Evolutionary conservation across 352 stramenopile species (phyloP).

Genomic region (Phytophthora ramorum): DNA sequence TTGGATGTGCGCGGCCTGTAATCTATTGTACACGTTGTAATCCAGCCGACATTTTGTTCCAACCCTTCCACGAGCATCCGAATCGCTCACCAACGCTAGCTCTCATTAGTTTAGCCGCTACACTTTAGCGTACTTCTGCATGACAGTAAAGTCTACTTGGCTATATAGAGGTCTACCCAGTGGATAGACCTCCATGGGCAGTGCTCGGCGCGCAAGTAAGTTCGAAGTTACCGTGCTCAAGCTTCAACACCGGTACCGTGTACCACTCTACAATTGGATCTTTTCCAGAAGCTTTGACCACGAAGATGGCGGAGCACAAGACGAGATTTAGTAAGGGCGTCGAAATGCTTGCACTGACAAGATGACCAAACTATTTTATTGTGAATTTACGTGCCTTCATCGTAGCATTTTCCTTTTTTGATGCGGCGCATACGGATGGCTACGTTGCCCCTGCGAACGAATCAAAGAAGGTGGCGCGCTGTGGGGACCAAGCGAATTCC

Average conservation of each 20-base stretch:
- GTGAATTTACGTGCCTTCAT: not conserved
- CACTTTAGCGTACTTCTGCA: too few species aligned
- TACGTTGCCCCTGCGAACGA: conserved; percentile 21
- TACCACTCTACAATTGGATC: conserved; percentile 18
- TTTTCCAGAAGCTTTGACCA: conserved; percentile 1
- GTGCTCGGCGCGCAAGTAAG: too few species aligned
- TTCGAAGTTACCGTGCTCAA: too few species aligned
- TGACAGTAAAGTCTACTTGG: too few species aligned
- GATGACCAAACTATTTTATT: not conserved
- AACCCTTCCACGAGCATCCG: not conserved
- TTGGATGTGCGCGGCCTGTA: conserved; percentile 68
- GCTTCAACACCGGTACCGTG: conserved; percentile 16
- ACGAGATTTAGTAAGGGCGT: conserved; percentile 17
- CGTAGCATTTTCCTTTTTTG: conserved; percentile 50
- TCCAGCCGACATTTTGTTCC: conserved; percentile 4
- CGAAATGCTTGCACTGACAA: not conserved
- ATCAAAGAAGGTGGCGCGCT: conserved; percentile 7
- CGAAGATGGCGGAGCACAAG: conserved; percentile 22
- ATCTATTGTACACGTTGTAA: conserved; percentile 28
- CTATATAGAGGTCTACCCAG: too few species aligned
- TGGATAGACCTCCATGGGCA: too few species aligned
- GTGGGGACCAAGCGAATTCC: conserved; percentile 5
- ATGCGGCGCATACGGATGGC: conserved; percentile 40
- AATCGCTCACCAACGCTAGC: conserved; percentile 1
- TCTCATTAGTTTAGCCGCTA: not conserved